Evolutionary conservation across 345 rosid species (phyloP).

Genomic region (Ceriops decandra): DNA sequence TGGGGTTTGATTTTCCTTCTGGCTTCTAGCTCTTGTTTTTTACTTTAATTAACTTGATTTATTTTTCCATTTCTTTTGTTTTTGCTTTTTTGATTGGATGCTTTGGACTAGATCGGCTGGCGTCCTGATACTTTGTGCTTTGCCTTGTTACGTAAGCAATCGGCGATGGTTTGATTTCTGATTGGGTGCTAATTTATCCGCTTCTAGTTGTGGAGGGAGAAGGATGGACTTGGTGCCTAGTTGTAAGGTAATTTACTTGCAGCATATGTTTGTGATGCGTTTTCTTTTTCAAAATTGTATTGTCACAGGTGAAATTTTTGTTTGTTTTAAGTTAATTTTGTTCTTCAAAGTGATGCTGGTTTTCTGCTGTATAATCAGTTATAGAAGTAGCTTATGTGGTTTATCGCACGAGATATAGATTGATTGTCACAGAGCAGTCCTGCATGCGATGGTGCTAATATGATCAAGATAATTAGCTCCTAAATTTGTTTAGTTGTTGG

Average conservation of each 20-base stretch:
- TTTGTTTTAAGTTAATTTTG: no score
- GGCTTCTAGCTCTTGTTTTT: neutral
- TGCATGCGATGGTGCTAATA: no score
- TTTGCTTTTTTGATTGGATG: slow-evolving; percentile 4
- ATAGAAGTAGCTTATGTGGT: no score
- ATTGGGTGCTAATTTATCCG: slow-evolving; percentile 25
- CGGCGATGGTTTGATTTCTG: slow-evolving; percentile 24
- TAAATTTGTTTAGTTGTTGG: no score
- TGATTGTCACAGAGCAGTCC: no score
- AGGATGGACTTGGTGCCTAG: slow-evolving; percentile 74
- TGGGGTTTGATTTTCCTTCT: neutral
- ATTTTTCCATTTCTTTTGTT: slow-evolving; percentile 14
- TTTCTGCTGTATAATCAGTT: no score
- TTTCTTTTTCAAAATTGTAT: neutral
- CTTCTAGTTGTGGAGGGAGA: slow-evolving; percentile 15
- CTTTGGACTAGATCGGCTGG: slow-evolving; percentile 40
- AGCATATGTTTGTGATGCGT: neutral
- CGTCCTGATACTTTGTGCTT: slow-evolving; percentile 27
- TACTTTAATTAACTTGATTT: slow-evolving; percentile 3
- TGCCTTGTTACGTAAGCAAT: slow-evolving; percentile 13
- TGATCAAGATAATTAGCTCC: no score
- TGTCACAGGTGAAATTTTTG: no score
- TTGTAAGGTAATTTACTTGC: slow-evolving; percentile 63
- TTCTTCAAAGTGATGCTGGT: no score
- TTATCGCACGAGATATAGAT: no score